Evolutionary conservation across 257 asterid species (phyloP).

Genomic region (Scutellaria minor): DNA sequence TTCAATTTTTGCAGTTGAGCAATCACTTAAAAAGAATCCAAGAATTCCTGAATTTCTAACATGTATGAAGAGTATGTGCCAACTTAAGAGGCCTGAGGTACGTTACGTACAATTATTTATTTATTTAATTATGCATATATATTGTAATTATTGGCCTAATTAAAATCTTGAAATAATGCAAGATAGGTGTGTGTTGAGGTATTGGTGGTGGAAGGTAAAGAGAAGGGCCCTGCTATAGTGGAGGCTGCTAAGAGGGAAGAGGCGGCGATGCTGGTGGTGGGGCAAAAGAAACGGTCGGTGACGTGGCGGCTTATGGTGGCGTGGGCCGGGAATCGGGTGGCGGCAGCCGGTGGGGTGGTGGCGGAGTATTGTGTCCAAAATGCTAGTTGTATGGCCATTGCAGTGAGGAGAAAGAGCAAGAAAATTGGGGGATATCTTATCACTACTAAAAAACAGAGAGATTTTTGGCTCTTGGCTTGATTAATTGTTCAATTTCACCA

Average conservation of each 20-base stretch:
- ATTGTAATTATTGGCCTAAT: neutral
- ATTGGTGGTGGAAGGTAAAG: constrained; percentile 67
- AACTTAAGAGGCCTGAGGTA: constrained; percentile 79
- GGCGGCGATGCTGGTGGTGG: constrained; percentile 62
- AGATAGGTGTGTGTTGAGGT: constrained; percentile 63
- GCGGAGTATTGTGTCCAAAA: constrained; percentile 87
- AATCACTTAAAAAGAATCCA: constrained; percentile 39
- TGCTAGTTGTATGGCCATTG: constrained; percentile 84
- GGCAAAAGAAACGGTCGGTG: constrained; percentile 68
- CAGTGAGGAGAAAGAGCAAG: constrained; percentile 83
- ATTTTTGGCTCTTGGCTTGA: constrained; percentile 94
- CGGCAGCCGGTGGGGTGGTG: constrained; percentile 54
- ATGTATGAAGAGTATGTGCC: constrained; percentile 62
- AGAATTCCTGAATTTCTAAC: constrained; percentile 59
- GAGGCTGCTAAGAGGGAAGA: constrained; percentile 60
- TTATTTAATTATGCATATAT: neutral
- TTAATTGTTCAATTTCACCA: neutral
- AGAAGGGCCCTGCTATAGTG: constrained; percentile 66
- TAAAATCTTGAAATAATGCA: neutral
- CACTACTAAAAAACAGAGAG: constrained; percentile 76
- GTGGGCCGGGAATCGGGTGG: constrained; percentile 67
- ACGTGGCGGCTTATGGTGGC: constrained; percentile 76
- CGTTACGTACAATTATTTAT: constrained; percentile 26
- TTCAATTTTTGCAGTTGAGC: constrained; percentile 41
- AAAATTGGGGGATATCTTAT: constrained; percentile 85